These are phyloP conservation scores for Tuber aestivum DNA, from an alignment of 495 filamentous ascomycete species.

Conservation along the genomic window DNA sequence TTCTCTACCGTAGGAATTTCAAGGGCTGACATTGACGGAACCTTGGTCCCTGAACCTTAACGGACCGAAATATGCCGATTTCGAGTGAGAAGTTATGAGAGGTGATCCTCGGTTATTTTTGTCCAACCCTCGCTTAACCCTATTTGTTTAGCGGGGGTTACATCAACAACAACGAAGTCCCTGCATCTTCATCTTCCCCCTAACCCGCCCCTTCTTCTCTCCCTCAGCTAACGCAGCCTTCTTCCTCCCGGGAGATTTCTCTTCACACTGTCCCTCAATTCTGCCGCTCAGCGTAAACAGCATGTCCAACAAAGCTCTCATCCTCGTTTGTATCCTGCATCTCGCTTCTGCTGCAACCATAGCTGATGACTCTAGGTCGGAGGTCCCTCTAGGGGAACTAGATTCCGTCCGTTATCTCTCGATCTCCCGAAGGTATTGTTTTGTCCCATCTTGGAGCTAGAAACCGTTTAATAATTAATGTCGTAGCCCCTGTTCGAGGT, in stretches of 20 bases:
- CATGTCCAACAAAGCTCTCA: conserved; percentile 41
- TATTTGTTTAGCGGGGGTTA: background rate
- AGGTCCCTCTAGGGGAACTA: conserved; percentile 87
- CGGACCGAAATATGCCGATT: background rate
- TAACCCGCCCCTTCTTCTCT: background rate
- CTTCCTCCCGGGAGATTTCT: conserved; percentile 3
- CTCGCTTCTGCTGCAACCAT: conserved; percentile 11
- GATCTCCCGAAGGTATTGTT: conserved; percentile 85
- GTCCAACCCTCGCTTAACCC: background rate
- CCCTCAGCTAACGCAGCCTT: conserved; percentile 7
- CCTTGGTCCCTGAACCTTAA: background rate
- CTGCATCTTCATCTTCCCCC: background rate
- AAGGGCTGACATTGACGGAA: background rate
- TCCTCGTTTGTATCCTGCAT: conserved; percentile 28
- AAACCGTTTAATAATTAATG: conserved; percentile 25
- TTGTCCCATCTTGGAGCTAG: conserved; percentile 6
- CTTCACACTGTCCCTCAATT: background rate
- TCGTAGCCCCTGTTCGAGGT: conserved; percentile 93
- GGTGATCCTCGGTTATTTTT: background rate
- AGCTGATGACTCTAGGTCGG: conserved; percentile 60
- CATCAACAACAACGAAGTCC: conserved; percentile 4
- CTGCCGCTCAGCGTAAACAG: background rate
- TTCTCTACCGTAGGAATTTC: background rate
- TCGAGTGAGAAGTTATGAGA: background rate
- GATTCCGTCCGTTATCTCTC: conserved; percentile 91